Evolutionary conservation across 139 green algal genomes (phyloP), one percentile per base, ranked within the genome.

Genomic region (Edaphochlamys debaryana): DNA sequence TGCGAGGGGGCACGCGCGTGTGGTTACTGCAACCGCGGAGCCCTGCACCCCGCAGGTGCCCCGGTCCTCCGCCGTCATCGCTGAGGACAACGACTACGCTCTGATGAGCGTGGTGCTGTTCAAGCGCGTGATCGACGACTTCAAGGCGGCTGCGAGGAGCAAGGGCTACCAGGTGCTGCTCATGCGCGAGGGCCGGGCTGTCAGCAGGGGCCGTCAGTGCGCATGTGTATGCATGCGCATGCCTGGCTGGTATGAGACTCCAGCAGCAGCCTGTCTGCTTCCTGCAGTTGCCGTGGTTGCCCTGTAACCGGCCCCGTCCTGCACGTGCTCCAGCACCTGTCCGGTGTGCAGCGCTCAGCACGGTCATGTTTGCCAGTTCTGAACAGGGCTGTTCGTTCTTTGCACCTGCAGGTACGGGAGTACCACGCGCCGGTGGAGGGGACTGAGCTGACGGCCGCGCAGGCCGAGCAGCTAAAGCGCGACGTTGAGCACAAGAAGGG

Each of bases 111-210:
- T 99, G 1, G 89, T 96, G 2, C 87, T 99, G 7, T 99, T 99
- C 87, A 87, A 88, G 52, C 90, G 95, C 29, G 91, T 98, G 20
- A 87, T 93, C 11, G 97, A 99, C 87, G 94, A 95, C 69, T 99
- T 99, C 92, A 99, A 98, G 83, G 84, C 86, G n/a, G 88, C 91
- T 34, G 95, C 94, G 0, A 89, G 97, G 15, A 70, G 88, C 27
- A 95, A 95, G 40, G 94, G 94, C 22, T 98, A 96, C 87, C 96
- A 99, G 92, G 97, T 95, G n/a, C n/a, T n/a, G n/a, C n/a, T n/a
- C n/a, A n/a, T n/a, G n/a, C n/a, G n/a, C n/a, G n/a, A n/a, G n/a
- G n/a, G n/a, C n/a, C n/a, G n/a, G n/a, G n/a, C n/a, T n/a, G n/a
- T 32, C 29, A 66, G 58, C 20, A 63, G 54, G 13, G 54, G 19